These are phyloP conservation scores for Candida taoyuanica DNA, from an alignment of 805 yeast species.

Conservation along the genomic window DNA sequence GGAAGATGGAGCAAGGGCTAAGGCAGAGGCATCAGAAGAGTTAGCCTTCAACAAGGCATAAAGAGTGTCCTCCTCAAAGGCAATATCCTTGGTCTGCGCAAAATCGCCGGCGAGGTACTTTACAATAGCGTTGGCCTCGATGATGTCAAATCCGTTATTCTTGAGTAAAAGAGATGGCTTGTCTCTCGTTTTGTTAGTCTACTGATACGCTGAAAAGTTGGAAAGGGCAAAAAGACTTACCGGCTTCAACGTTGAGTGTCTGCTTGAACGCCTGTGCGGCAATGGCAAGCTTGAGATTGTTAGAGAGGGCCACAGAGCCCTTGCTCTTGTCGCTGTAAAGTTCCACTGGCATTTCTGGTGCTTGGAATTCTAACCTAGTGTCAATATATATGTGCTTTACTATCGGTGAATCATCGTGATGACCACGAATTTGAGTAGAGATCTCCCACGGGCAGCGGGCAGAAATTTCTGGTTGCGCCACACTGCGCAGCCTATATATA, in stretches of 20 bases:
- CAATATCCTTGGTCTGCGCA: slow-evolving; percentile 29
- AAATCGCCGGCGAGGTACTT: slow-evolving; percentile 56
- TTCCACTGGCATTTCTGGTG: slow-evolving; percentile 17
- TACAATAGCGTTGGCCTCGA: slow-evolving; percentile 67
- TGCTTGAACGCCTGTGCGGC: slow-evolving; percentile 21
- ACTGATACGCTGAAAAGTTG: background rate
- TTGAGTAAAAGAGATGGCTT: slow-evolving; percentile 21
- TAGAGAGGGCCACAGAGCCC: slow-evolving; percentile 20
- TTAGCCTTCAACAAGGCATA: slow-evolving; percentile 34
- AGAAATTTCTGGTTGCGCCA: background rate
- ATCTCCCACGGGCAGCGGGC: no score
- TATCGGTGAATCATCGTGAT: no score
- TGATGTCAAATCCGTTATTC: slow-evolving; percentile 36
- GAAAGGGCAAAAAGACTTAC: slow-evolving; percentile 10
- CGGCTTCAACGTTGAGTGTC: slow-evolving; percentile 24
- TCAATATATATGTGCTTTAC: background rate
- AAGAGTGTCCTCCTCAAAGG: slow-evolving; percentile 42
- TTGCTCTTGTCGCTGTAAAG: slow-evolving; percentile 22
- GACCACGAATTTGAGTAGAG: no score
- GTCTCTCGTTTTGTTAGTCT: slow-evolving; percentile 11
- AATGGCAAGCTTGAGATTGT: slow-evolving; percentile 28
- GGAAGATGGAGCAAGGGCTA: slow-evolving; percentile 18
- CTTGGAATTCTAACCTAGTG: background rate
- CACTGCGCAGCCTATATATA: no score
- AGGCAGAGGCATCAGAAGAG: slow-evolving; percentile 22